Base-by-base conservation (phyloP, 345 rosid genomes). In the Jatropha curcas region DNA sequence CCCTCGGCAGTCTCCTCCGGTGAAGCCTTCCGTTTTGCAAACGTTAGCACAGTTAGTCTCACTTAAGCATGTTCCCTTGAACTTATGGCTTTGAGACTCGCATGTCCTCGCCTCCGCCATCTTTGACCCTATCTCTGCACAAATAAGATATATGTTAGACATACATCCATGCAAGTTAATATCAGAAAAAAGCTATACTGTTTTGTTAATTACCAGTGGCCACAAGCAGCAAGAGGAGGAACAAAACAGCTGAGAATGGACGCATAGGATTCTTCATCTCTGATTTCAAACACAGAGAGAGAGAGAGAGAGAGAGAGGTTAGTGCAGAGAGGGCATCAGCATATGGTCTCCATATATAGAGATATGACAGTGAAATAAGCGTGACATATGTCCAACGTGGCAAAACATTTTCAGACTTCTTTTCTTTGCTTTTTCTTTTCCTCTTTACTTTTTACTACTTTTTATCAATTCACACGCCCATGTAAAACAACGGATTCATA, bases 11-110 rank as follows among this genome's bases (percentile, higher is more conserved):
- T 74, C 62, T 17, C 85, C 88, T 6, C 79, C 71, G 0, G n/a
- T 65, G 74, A 82, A 84, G 17, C 83, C 84, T 68, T 84, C 88
- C 0, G 82, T 77, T 30, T 72, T 60, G 80, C 88, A 82, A 35
- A 84, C 71, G 19, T 62, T 1, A 20, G 71, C 84, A 28, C 88
- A 84, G 67, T 84, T 84, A 39, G 56, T 64, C 4, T 43, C n/a
- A 7, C 76, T 75, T 35, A 77, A 4, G 46, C 88, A 82, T 10
- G 55, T 4, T 8, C 88, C 88, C 57, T 60, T 76, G 82, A 82
- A 84, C 5, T 28, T 58, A 6, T 80, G 86, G 74, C 88, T 84
- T 37, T 71, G 75, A 8, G 84, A 72, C 84, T 77, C 79, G 77
- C 85, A 84, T 19, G 68, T 75, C 67, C 84, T 82, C 1, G 77